Evolutionary conservation across 164 flowering plant species (phyloP), one percentile per base, ranked within the genome.

Genomic region (Buxus sempervirens): DNA sequence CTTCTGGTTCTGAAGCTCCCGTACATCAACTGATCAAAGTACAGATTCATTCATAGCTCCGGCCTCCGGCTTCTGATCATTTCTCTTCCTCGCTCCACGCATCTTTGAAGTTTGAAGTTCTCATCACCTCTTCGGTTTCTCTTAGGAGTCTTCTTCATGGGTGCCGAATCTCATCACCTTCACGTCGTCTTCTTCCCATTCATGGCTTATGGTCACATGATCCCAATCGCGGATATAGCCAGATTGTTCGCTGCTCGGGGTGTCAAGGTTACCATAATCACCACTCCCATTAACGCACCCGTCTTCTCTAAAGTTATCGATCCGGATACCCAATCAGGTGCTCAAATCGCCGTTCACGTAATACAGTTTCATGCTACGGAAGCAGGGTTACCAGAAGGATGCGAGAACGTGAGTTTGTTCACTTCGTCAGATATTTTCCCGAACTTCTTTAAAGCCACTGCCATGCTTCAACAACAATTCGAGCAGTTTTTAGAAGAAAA

Each of bases 151-250:
- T n/a, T n/a, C n/a, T n/a, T 48, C 41, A 60, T 65, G 72, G 68
- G 36, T 59, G 49, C 58, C 22, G 54, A 63, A 64, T 16, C 54
- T 69, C n/a, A 58, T 28, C 56, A n/a, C 16, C 66, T 64, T 21
- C 71, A 75, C 26, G 60, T 83, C 22, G 71, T 77, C 70, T 77
- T 85, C 71, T 74, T 85, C 36, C 90, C 90, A 0, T 25, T 79
- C 60, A 66, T 82, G 80, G 87, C 84, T 22, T 69, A 64, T 0
- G 88, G 90, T 60, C 87, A 86, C 71, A 75, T 75, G 73, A 76
- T 86, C 28, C 93, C 90, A 15, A 62, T 67, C 9, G 5, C 79
- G 0, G 90, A 85, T 78, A 73, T 85, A 61, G 93, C 90, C 49
- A 76, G 69, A 51, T 75, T 86, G 0, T 82, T 88, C 54, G 75